phyloP scores from a whole-genome alignment of 1,139 yeast species.

The Pichia sp. region DNA sequence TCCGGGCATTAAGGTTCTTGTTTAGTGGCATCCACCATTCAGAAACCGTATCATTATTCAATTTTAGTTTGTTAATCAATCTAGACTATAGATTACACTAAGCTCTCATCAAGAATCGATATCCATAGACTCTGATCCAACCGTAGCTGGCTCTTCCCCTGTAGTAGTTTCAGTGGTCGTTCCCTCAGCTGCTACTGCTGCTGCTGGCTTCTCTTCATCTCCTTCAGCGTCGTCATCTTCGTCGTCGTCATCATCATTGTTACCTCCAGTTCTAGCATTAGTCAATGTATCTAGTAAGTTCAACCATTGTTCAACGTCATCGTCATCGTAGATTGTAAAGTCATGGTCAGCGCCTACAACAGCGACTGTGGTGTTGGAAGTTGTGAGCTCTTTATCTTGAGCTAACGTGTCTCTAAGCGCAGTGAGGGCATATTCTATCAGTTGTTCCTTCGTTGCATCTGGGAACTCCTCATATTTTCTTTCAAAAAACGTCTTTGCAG shows the following conservation, averaged over 20 bases:
- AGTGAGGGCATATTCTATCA: constrained; percentile 80
- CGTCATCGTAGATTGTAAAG: constrained; percentile 80
- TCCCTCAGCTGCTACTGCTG: neutral
- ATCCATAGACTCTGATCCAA: constrained; percentile 12
- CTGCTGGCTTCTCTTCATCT: constrained; percentile 12
- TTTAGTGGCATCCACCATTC: neutral
- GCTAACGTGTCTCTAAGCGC: constrained; percentile 92
- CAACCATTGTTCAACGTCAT: constrained; percentile 69
- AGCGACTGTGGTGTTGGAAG: constrained; percentile 82
- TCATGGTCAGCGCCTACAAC: constrained; percentile 76
- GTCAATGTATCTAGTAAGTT: constrained; percentile 48
- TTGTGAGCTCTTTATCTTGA: constrained; percentile 86
- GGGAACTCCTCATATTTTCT: constrained; percentile 68
- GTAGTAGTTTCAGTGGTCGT: constrained; percentile 1
- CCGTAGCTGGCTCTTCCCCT: constrained; percentile 18
- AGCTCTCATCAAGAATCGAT: constrained; percentile 3
- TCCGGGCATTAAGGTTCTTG: constrained; percentile 44
- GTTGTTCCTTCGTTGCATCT: constrained; percentile 56
- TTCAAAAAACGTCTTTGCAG: constrained; percentile 93
- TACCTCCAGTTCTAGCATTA: constrained; percentile 41
- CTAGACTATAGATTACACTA: neutral
- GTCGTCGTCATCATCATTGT: constrained; percentile 33
- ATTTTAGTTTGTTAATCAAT: neutral
- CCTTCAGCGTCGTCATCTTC: constrained; percentile 29
- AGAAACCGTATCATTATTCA: neutral